Conservation (phyloP, 2,329 filamentous ascomycete genomes). For the Alternaria burnsii region DNA sequence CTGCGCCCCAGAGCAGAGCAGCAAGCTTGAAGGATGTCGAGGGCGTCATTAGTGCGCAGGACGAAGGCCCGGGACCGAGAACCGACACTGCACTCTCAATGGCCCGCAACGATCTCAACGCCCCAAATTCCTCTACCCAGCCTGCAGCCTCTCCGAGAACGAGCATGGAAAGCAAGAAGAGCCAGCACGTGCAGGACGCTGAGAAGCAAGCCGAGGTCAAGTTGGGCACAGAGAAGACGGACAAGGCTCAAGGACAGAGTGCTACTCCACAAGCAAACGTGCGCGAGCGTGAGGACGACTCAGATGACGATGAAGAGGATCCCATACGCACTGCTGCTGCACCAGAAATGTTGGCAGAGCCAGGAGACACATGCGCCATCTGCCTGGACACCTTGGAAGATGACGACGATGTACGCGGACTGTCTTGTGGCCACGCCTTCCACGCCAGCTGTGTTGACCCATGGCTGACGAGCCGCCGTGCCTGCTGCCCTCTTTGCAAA, state of each 20-base stretch:
- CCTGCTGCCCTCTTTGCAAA: constrained; percentile 97
- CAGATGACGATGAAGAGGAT: constrained; percentile 76
- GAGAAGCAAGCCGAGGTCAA: constrained; percentile 30
- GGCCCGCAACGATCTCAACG: constrained; percentile 58
- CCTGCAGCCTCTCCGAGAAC: constrained; percentile 33
- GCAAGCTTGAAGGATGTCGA: constrained; percentile 76
- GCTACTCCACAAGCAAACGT: constrained; percentile 28
- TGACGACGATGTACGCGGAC: constrained; percentile 90
- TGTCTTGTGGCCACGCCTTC: constrained; percentile 98
- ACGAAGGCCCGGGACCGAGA: constrained; percentile 43
- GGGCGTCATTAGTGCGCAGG: constrained; percentile 44
- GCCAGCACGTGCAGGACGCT: constrained; percentile 28
- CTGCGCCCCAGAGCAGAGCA: constrained; percentile 74
- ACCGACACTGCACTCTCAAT: constrained; percentile 52
- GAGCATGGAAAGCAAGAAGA: constrained; percentile 33
- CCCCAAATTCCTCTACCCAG: constrained; percentile 41
- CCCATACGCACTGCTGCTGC: constrained; percentile 84
- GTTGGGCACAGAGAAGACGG: constrained; percentile 32
- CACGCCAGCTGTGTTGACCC: constrained; percentile 95
- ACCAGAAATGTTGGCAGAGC: constrained; percentile 79
- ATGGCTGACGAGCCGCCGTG: constrained; percentile 92
- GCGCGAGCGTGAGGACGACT: constrained; percentile 56
- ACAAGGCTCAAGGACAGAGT: constrained; percentile 33
- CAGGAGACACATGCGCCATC: constrained; percentile 94
- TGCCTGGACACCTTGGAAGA: constrained; percentile 95